Conservation (phyloP, 129 eudicot genomes). For the Flaveria robusta region DNA sequence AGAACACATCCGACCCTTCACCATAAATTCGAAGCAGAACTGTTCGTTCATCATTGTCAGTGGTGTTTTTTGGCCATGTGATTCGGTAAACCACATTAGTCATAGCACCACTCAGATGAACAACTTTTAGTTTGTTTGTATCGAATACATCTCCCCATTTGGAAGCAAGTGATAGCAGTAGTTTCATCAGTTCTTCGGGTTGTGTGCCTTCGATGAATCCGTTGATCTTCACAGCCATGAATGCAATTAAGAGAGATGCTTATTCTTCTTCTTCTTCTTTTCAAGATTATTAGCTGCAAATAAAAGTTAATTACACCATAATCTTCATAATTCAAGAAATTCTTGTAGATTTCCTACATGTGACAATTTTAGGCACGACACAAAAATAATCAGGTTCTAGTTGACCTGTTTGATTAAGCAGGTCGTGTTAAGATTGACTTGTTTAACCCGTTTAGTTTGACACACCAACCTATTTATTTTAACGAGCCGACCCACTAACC, state of each 20-base stretch:
- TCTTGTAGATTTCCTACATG: not conserved
- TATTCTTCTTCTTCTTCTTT: conserved; percentile 20
- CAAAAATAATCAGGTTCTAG: no score
- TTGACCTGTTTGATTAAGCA: no score
- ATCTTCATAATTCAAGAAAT: not conserved
- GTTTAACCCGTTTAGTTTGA: no score
- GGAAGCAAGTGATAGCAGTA: conserved; percentile 53
- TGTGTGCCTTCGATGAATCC: conserved; percentile 55
- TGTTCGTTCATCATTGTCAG: conserved; percentile 38
- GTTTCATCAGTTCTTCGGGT: conserved; percentile 59
- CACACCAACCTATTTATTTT: no score
- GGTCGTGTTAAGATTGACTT: no score
- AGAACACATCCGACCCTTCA: conserved; percentile 79
- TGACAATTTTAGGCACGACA: no score
- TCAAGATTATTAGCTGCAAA: conserved; percentile 18
- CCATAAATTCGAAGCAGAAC: conserved; percentile 80
- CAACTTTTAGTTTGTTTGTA: conserved; percentile 45
- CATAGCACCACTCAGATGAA: conserved; percentile 79
- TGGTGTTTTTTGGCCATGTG: conserved; percentile 55
- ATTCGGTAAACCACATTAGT: conserved; percentile 76
- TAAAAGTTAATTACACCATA: not conserved
- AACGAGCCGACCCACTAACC: no score
- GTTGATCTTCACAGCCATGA: conserved; percentile 69
- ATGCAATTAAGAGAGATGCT: conserved; percentile 18
- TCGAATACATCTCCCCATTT: conserved; percentile 78